A percentile compares a stretch with the other conserved stretches of the same genome.
Evolutionary conservation across 306 rosid species (phyloP).

Genomic region (Castanopsis chinensis): DNA sequence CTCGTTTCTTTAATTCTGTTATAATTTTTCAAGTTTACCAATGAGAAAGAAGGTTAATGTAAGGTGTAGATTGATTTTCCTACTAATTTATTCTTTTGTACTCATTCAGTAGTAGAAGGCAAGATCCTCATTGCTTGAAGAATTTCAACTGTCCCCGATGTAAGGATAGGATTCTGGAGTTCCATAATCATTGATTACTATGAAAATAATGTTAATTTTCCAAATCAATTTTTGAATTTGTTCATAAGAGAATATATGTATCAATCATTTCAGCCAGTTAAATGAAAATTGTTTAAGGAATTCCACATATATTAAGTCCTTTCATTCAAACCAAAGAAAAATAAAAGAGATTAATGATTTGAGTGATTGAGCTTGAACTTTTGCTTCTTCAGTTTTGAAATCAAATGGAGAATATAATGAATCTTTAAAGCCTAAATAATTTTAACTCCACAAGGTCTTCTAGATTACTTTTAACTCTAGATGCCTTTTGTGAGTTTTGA

Average conservation of each 20-base stretch:
- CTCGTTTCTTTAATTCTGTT: neutral
- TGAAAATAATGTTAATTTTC: neutral
- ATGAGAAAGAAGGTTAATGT: neutral
- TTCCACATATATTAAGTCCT: too few species aligned
- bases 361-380: neutral
- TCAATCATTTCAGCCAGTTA: neutral
- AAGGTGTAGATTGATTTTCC: neutral
- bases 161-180: constrained; percentile 35
- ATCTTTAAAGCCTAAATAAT: neutral
- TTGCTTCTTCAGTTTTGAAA: neutral
- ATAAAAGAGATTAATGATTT: neutral
- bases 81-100: constrained; percentile 11
- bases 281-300: neutral
- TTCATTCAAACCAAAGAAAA: neutral
- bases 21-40: neutral
- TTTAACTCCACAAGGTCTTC: neutral
- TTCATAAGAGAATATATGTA: neutral
- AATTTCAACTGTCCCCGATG: constrained; percentile 61
- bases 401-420: neutral
- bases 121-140: constrained; percentile 56
- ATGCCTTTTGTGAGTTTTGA: neutral
- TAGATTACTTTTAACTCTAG: neutral
- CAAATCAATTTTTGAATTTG: constrained; percentile 6
- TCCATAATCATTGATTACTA: constrained; percentile 13
- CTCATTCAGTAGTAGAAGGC: constrained; percentile 37